Percentiles rank a stretch among this genome's conserved stretches.
These are phyloP conservation scores for Epichloe festucae DNA, from an alignment of 2,329 filamentous ascomycete genomes.

Conservation along the genomic window DNA sequence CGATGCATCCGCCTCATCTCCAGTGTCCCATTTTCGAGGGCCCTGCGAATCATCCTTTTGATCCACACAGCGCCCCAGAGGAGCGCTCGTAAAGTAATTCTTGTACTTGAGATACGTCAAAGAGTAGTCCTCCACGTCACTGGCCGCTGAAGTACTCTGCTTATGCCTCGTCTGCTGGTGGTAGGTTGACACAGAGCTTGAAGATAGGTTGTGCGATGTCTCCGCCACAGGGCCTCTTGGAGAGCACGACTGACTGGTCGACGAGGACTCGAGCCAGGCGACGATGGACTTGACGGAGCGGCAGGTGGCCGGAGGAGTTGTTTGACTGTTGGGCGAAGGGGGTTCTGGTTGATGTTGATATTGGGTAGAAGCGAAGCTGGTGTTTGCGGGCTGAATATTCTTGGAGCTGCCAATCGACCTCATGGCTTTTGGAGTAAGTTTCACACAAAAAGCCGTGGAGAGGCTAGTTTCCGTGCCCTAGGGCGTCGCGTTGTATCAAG, in stretches of 20 bases:
- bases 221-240: neutral
- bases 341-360: slow-evolving; percentile 8
- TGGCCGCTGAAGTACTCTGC: neutral
- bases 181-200: neutral
- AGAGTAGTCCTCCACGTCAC: slow-evolving; percentile 18
- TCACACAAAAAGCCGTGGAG: neutral
- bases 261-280: slow-evolving; percentile 18
- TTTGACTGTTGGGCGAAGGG: neutral
- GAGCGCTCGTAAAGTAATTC: slow-evolving; percentile 17
- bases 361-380: slow-evolving; percentile 19
- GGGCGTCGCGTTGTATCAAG: neutral
- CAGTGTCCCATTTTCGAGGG: neutral
- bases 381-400: slow-evolving; percentile 11
- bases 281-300: slow-evolving; percentile 20
- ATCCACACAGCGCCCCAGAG: slow-evolving; percentile 20
- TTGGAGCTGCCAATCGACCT: slow-evolving; percentile 8
- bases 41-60: neutral
- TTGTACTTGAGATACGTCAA: slow-evolving; percentile 21
- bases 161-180: neutral
- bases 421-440: neutral
- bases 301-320: slow-evolving; percentile 1
- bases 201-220: slow-evolving; percentile 1
- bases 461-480: neutral
- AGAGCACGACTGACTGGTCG: slow-evolving; percentile 3
- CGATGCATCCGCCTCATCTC: neutral